These are phyloP conservation scores for Penicillium sp. DNA, from an alignment of 2,329 filamentous ascomycete genomes.

Conservation along the genomic window DNA sequence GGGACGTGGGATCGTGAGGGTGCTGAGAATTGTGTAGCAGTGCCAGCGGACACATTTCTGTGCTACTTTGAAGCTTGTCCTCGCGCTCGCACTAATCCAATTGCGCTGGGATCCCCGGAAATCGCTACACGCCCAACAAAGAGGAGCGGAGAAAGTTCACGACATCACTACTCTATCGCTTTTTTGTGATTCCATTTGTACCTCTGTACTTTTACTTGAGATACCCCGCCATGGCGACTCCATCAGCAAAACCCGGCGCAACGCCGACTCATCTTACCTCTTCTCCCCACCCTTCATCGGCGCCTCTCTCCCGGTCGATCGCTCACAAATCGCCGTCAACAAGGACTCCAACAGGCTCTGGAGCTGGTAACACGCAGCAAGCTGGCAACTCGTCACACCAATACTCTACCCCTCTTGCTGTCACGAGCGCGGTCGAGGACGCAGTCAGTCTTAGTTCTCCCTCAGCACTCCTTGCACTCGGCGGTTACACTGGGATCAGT, in stretches of 20 bases:
- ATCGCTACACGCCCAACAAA: too few relatives aligned
- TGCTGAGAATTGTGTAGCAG: too few relatives aligned
- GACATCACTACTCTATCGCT: neutral
- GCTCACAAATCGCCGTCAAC: slow-evolving; percentile 44
- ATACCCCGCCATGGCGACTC: slow-evolving; percentile 38
- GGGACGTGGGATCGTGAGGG: too few relatives aligned
- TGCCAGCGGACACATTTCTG: too few relatives aligned
- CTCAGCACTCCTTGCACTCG: slow-evolving; percentile 42
- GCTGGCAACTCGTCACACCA: slow-evolving; percentile 38
- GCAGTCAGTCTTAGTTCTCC: slow-evolving; percentile 43
- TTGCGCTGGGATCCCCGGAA: too few relatives aligned
- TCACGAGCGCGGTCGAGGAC: slow-evolving; percentile 36
- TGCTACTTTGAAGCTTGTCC: neutral
- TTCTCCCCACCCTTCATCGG: slow-evolving; percentile 40
- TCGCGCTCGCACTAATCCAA: slow-evolving; percentile 1
- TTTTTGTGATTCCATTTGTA: neutral
- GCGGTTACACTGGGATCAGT: slow-evolving; percentile 39
- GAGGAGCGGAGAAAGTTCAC: too few relatives aligned
- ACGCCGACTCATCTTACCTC: slow-evolving; percentile 43
- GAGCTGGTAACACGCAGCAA: slow-evolving; percentile 32
- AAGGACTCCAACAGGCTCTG: slow-evolving; percentile 40
- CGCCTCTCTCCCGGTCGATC: slow-evolving; percentile 36
- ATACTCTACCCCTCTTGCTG: slow-evolving; percentile 41
- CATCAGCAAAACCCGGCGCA: slow-evolving; percentile 41
- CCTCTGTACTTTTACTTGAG: neutral